Conservation (phyloP, 805 yeast species). For the Pichia cephalocereana region DNA sequence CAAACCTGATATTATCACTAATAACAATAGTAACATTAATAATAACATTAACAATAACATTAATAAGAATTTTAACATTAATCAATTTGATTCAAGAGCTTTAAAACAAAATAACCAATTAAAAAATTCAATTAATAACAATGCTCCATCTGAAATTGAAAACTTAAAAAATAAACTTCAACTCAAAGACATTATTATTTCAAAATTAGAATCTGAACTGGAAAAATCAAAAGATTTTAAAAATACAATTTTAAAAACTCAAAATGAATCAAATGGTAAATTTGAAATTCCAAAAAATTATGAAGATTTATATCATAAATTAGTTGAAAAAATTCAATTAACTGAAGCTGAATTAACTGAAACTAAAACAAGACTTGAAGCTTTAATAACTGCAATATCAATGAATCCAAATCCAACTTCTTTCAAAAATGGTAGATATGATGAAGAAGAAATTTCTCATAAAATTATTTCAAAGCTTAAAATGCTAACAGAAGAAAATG, state of each 20-base stretch:
- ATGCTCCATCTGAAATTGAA: constrained; percentile 22
- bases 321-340: constrained; percentile 20
- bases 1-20: neutral
- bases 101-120: constrained; percentile 1
- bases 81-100: neutral
- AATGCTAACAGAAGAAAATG: constrained; percentile 58
- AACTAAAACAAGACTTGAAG: constrained; percentile 55
- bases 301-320: constrained; percentile 23
- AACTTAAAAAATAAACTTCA: constrained; percentile 41
- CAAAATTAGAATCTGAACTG: constrained; percentile 36
- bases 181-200: constrained; percentile 45
- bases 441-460: constrained; percentile 68
- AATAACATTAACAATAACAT: too few species aligned
- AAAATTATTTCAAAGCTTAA: constrained; percentile 56
- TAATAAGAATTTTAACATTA: neutral
- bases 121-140: constrained; percentile 4
- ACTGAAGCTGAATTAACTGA: constrained; percentile 44
- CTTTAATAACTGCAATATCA: constrained; percentile 47
- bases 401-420: constrained; percentile 38
- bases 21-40: neutral
- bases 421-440: constrained; percentile 53
- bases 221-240: constrained; percentile 33
- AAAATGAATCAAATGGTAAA: constrained; percentile 7
- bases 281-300: constrained; percentile 28
- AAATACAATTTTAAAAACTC: constrained; percentile 26